Percentiles rank a stretch among this genome's conserved stretches.
phyloP scores from a whole-genome alignment of 331 rosid genomes.

The Telfairia occidentalis region DNA sequence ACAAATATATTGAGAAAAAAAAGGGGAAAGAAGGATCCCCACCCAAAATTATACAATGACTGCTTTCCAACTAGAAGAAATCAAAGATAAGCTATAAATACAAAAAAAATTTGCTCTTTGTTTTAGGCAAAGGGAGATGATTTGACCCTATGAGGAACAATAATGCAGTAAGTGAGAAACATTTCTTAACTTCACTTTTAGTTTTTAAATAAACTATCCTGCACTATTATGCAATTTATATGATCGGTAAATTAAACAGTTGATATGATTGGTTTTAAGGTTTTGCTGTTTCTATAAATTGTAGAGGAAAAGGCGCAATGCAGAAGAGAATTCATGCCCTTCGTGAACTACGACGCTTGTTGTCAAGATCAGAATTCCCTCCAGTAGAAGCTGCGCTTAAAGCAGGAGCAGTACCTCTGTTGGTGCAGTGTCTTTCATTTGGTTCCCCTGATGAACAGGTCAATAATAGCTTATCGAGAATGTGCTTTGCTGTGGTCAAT shows the following conservation, averaged over 20 bases:
- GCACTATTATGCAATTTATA: background rate
- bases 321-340: conserved; percentile 70
- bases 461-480: conserved; percentile 5
- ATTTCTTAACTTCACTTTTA: background rate
- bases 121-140: conserved; percentile 1
- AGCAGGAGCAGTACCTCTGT: conserved; percentile 67
- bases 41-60: too few relatives aligned
- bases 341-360: conserved; percentile 64
- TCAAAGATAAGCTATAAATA: too few relatives aligned
- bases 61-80: too few relatives aligned
- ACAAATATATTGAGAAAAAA: too few relatives aligned
- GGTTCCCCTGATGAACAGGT: conserved; percentile 98
- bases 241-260: background rate
- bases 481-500: background rate
- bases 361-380: conserved; percentile 83
- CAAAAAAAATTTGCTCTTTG: background rate
- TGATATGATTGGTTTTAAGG: background rate
- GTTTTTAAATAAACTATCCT: background rate
- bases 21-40: too few relatives aligned
- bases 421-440: conserved; percentile 83
- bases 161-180: background rate
- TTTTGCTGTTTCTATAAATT: conserved; percentile 14
- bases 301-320: conserved; percentile 82
- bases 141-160: background rate
- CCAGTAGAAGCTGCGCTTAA: conserved; percentile 72